phyloP scores from a whole-genome alignment of 345 rosid genomes.

The Gossypium turneri region DNA sequence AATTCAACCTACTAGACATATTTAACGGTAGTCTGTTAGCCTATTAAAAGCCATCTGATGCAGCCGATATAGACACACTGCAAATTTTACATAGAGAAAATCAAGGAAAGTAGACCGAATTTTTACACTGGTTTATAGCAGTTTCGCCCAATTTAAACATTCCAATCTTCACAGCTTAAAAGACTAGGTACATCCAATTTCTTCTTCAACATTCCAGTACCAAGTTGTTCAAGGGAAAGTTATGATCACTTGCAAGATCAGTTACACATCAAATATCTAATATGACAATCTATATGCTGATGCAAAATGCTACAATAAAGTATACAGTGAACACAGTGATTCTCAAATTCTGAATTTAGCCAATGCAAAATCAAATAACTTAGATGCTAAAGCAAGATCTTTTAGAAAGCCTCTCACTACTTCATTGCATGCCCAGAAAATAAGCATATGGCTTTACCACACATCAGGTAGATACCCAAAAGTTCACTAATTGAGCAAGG shows the following conservation, averaged over 20 bases:
- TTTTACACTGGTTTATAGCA: background rate
- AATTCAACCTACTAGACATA: background rate
- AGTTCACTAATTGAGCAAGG: constrained; percentile 11
- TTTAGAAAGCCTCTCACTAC: background rate
- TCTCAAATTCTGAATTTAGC: background rate
- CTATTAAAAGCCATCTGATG: background rate
- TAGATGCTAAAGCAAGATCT: background rate
- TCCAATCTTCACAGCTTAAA: background rate
- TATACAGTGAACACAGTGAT: background rate
- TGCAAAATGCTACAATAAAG: background rate
- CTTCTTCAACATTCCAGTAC: background rate
- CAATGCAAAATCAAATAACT: constrained; percentile 6
- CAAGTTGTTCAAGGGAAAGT: background rate
- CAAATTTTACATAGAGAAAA: background rate
- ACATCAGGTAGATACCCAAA: background rate
- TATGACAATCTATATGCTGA: background rate
- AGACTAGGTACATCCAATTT: background rate
- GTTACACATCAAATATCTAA: background rate
- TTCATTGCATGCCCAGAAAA: constrained; percentile 5
- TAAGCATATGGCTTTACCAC: background rate
- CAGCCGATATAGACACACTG: background rate
- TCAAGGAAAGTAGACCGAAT: background rate
- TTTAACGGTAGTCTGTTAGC: background rate
- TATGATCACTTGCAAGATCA: background rate
- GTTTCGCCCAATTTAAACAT: background rate